phyloP scores from a whole-genome alignment of 139 green algal species.

The Asterochloris erici region DNA sequence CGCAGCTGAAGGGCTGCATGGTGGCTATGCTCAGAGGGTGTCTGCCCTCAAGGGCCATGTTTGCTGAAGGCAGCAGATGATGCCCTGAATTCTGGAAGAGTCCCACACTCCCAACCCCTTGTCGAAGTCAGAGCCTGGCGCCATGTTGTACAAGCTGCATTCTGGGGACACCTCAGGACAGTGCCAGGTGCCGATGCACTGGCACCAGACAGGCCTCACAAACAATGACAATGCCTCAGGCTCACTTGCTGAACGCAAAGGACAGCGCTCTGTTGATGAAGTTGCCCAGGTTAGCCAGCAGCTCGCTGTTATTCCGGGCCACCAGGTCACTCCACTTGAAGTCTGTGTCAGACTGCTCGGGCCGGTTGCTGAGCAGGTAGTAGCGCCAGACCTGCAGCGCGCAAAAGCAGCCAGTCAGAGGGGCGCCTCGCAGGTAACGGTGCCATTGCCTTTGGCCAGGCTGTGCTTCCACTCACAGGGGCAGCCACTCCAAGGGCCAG shows the following conservation, averaged over 20 bases:
- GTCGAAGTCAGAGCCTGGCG: too few relatives aligned
- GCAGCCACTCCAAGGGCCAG: too few relatives aligned
- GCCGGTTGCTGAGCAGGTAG: slow-evolving; percentile 88
- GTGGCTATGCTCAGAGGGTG: too few relatives aligned
- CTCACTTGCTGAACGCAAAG: slow-evolving; percentile 20
- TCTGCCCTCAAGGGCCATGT: too few relatives aligned
- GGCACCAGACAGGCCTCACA: not conserved
- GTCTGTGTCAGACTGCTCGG: slow-evolving; percentile 64
- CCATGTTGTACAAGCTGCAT: too few relatives aligned
- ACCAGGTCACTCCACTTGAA: slow-evolving; percentile 92
- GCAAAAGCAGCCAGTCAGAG: not conserved
- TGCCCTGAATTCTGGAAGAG: too few relatives aligned
- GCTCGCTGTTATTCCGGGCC: slow-evolving; percentile 88
- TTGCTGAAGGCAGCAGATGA: too few relatives aligned
- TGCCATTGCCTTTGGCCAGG: too few relatives aligned
- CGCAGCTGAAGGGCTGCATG: too few relatives aligned
- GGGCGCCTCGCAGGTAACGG: too few relatives aligned
- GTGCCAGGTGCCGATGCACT: not conserved
- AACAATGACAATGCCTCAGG: not conserved
- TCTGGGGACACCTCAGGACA: not conserved
- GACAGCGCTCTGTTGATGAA: slow-evolving; percentile 73
- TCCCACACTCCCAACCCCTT: too few relatives aligned
- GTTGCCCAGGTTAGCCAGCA: slow-evolving; percentile 94
- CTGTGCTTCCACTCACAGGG: too few relatives aligned
- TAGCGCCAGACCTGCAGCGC: slow-evolving; percentile 90